These are phyloP conservation scores for Prunus dulcis DNA, from an alignment of 306 rosid genomes.

Conservation along the genomic window DNA sequence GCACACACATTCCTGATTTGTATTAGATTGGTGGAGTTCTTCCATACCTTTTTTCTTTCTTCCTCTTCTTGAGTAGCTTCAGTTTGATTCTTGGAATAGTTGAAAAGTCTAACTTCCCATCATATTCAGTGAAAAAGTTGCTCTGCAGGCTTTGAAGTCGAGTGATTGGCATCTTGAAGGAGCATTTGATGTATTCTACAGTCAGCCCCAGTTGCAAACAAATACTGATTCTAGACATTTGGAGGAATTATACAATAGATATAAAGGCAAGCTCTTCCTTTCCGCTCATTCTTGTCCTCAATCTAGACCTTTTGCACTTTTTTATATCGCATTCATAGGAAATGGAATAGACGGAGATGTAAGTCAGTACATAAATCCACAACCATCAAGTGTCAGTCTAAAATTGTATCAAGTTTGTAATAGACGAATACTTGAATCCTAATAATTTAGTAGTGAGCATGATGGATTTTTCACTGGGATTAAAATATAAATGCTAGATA, in stretches of 20 bases:
- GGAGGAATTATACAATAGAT: constrained; percentile 95
- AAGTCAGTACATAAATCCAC: not conserved
- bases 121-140: constrained; percentile 75
- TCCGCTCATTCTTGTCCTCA: not conserved
- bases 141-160: constrained; percentile 78
- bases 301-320: not conserved
- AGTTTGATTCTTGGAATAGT: not conserved
- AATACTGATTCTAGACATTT: constrained; percentile 80
- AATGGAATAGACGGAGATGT: not conserved
- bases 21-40: not conserved
- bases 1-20: not conserved
- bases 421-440: not conserved
- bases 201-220: constrained; percentile 79
- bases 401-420: not conserved
- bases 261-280: constrained; percentile 72
- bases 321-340: not conserved
- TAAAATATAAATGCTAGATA: not conserved
- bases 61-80: not conserved
- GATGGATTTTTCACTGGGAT: not conserved
- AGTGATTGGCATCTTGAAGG: constrained; percentile 99
- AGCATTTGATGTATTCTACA: constrained; percentile 94
- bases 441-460: not conserved
- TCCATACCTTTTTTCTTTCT: not conserved
- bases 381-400: not conserved
- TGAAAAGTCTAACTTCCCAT: not conserved